Percentiles rank a stretch among this genome's conserved stretches.
phyloP scores from a whole-genome alignment of 345 rosid genomes.

The Durio zibethinus region DNA sequence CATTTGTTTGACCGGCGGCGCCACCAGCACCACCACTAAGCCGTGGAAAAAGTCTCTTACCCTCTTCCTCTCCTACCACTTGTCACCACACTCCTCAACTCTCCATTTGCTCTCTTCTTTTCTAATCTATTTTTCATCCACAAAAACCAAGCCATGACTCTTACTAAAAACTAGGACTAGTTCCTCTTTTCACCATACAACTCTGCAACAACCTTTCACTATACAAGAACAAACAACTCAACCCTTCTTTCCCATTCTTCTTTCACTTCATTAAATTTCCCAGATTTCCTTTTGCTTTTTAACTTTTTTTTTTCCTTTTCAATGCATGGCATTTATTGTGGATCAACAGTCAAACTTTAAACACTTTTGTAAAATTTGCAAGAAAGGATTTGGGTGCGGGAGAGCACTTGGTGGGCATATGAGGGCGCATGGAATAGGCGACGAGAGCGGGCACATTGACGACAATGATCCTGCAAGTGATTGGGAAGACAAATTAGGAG shows the following conservation, averaged over 20 bases:
- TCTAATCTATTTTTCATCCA: slow-evolving; percentile 17
- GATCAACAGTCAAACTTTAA: slow-evolving; percentile 50
- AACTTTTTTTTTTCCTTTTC: neutral
- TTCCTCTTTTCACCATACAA: slow-evolving; percentile 39
- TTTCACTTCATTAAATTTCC: neutral
- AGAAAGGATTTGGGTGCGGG: slow-evolving; percentile 70
- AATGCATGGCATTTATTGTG: slow-evolving; percentile 52
- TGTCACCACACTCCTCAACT: slow-evolving; percentile 39
- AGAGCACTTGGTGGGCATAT: slow-evolving; percentile 76
- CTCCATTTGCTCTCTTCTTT: slow-evolving; percentile 15
- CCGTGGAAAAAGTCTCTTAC: slow-evolving; percentile 53
- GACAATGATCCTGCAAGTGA: slow-evolving; percentile 54
- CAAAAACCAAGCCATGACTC: slow-evolving; percentile 40
- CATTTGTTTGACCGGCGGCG: slow-evolving; percentile 42
- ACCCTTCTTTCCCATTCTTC: slow-evolving; percentile 20
- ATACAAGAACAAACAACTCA: slow-evolving; percentile 33
- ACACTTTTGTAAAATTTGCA: slow-evolving; percentile 67
- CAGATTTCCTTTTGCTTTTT: neutral
- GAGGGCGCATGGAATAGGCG: slow-evolving; percentile 79
- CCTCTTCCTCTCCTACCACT: slow-evolving; percentile 43
- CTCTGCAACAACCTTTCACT: slow-evolving; percentile 43
- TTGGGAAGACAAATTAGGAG: slow-evolving; percentile 47
- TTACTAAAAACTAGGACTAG: slow-evolving; percentile 57
- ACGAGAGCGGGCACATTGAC: slow-evolving; percentile 44
- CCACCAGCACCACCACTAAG: slow-evolving; percentile 33